Conservation (phyloP, 139 green algal genomes). For the Nannochloris sp. region DNA sequence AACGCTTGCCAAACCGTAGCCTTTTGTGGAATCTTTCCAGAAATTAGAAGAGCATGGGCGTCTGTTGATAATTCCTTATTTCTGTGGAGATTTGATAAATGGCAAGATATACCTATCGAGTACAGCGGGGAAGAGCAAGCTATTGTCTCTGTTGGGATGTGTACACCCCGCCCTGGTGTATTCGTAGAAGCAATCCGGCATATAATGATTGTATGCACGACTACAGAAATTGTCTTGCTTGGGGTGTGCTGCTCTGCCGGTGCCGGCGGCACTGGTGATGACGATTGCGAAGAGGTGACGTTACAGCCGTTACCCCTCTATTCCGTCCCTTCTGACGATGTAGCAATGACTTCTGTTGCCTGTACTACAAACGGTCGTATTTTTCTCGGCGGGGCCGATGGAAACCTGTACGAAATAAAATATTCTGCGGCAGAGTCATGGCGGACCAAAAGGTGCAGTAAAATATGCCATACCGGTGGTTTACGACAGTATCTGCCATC, state of each 20-base stretch:
- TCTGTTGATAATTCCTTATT: conserved; percentile 88
- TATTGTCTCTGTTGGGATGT: conserved; percentile 81
- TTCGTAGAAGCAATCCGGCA: conserved; percentile 84
- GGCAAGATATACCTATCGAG: conserved; percentile 72
- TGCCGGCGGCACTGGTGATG: conserved; percentile 15
- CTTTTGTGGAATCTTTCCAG: conserved; percentile 85
- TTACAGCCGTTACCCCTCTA: conserved; percentile 82
- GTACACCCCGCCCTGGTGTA: conserved; percentile 58
- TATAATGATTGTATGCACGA: conserved; percentile 87
- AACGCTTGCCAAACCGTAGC: conserved; percentile 67
- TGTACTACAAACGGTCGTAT: conserved; percentile 58
- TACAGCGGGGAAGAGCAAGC: conserved; percentile 85
- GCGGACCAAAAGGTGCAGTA: conserved; percentile 59
- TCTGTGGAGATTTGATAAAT: conserved; percentile 82
- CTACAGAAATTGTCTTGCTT: conserved; percentile 83
- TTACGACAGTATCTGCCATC: conserved; percentile 52
- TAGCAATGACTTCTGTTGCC: conserved; percentile 67
- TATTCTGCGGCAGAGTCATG: conserved; percentile 66
- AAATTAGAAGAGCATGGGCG: conserved; percentile 79
- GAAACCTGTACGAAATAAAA: conserved; percentile 87
- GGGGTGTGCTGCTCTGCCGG: conserved; percentile 58
- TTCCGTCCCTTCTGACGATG: conserved; percentile 66
- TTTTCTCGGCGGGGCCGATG: conserved; percentile 87
- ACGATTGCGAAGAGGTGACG: conserved; percentile 33
- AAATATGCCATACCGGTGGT: conserved; percentile 53